Percentiles rank a stretch among this genome's conserved stretches.
These are phyloP conservation scores for Luvunga scandens DNA, from an alignment of 345 rosid species.

Conservation along the genomic window DNA sequence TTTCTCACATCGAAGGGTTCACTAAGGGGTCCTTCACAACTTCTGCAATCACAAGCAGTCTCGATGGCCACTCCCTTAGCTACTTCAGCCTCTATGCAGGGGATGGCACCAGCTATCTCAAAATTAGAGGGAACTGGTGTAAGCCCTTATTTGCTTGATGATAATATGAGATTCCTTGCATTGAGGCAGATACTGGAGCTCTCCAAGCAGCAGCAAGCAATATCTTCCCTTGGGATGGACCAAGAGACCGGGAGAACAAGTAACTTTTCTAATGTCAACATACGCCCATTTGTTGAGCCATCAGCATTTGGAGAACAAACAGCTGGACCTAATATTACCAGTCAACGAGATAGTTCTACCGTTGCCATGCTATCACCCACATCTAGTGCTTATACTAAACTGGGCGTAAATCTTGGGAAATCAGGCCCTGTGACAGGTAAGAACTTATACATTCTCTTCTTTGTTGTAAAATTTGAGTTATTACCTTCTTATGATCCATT, in stretches of 20 bases:
- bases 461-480: slow-evolving; percentile 3
- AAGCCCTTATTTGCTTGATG: slow-evolving; percentile 34
- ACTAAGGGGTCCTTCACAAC: slow-evolving; percentile 13
- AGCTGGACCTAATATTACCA: slow-evolving; percentile 9
- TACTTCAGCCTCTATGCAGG: slow-evolving; percentile 18
- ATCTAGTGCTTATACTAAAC: slow-evolving; percentile 16
- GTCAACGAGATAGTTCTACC: slow-evolving; percentile 25
- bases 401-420: slow-evolving; percentile 18
- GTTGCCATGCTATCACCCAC: slow-evolving; percentile 10
- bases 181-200: slow-evolving; percentile 38
- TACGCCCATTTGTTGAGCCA: slow-evolving; percentile 25
- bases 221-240: slow-evolving; percentile 27
- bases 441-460: background rate
- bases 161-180: slow-evolving; percentile 42
- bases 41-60: slow-evolving; percentile 23
- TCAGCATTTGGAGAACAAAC: slow-evolving; percentile 22
- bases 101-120: slow-evolving; percentile 14
- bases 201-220: slow-evolving; percentile 39
- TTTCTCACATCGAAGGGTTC: slow-evolving; percentile 17
- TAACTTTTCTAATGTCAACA: slow-evolving; percentile 18
- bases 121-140: slow-evolving; percentile 18
- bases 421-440: slow-evolving; percentile 22
- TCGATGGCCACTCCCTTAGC: slow-evolving; percentile 21
- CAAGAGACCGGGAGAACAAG: slow-evolving; percentile 20
- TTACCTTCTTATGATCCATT: slow-evolving; percentile 7